Percentiles rank a stretch among this genome's conserved stretches.
Conservation (phyloP, 2,329 filamentous ascomycete species). For the Geoglossum cookeanum region DNA sequence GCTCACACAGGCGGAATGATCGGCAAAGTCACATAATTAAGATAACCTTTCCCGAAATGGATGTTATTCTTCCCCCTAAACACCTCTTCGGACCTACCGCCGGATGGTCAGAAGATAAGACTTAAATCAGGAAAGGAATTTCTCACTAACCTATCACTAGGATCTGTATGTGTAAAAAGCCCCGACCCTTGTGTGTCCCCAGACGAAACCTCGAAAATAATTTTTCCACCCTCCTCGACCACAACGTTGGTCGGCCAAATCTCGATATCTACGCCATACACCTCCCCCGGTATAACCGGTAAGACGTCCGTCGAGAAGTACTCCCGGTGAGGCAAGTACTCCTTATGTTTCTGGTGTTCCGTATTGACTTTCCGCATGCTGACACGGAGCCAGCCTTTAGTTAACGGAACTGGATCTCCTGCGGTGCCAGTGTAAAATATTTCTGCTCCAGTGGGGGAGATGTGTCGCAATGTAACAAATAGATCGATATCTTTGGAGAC, state of each 20-base stretch:
- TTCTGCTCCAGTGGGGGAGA: constrained; percentile 29
- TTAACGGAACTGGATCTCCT: constrained; percentile 33
- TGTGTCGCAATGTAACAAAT: constrained; percentile 35
- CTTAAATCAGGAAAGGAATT: constrained; percentile 7
- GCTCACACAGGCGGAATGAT: constrained; percentile 21
- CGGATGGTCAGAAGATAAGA: not conserved
- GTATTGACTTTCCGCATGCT: constrained; percentile 29
- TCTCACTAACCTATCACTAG: constrained; percentile 15
- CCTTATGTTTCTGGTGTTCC: constrained; percentile 18
- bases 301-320: constrained; percentile 29
- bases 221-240: constrained; percentile 16
- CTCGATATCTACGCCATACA: constrained; percentile 31
- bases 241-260: constrained; percentile 22
- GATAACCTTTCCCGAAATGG: constrained; percentile 25
- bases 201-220: constrained; percentile 17
- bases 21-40: constrained; percentile 30
- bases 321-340: constrained; percentile 29
- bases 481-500: constrained; percentile 29
- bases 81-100: constrained; percentile 21
- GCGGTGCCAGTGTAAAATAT: constrained; percentile 36
- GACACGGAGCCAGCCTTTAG: constrained; percentile 36
- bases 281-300: constrained; percentile 29
- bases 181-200: constrained; percentile 33
- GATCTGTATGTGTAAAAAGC: constrained; percentile 28
- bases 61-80: constrained; percentile 29